phyloP scores from a whole-genome alignment of 495 filamentous ascomycete species.

The Aspergillus biplanus region DNA sequence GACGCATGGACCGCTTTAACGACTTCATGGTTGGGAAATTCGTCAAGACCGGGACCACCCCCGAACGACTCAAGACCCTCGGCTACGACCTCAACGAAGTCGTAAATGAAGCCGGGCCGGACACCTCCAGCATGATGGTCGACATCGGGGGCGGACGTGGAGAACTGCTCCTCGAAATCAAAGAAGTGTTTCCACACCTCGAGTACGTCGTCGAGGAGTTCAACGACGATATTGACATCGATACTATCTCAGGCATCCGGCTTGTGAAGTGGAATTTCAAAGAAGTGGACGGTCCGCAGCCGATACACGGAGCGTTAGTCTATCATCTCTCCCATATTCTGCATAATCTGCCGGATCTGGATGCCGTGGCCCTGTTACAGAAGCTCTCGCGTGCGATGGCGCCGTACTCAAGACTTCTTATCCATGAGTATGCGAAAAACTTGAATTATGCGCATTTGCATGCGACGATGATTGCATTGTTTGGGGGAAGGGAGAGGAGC shows the following conservation, averaged over 20 bases:
- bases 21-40: conserved; percentile 48
- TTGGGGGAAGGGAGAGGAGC: conserved; percentile 40
- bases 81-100: conserved; percentile 36
- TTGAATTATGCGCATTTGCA: conserved; percentile 42
- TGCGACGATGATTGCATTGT: conserved; percentile 42
- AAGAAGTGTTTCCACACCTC: conserved; percentile 42
- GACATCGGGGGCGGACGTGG: conserved; percentile 61
- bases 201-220: conserved; percentile 54
- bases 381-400: conserved; percentile 49
- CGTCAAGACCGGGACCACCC: conserved; percentile 34
- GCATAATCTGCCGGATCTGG: conserved; percentile 48
- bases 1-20: conserved; percentile 48
- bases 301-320: conserved; percentile 40
- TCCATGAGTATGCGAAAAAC: conserved; percentile 39
- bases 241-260: conserved; percentile 29
- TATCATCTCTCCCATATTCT: conserved; percentile 50
- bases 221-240: conserved; percentile 32
- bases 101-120: conserved; percentile 11
- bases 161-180: conserved; percentile 52
- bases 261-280: conserved; percentile 45
- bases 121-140: conserved; percentile 42
- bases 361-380: conserved; percentile 41
- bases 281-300: conserved; percentile 32
- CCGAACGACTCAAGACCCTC: conserved; percentile 29
- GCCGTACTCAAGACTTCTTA: conserved; percentile 46